Evolutionary conservation across 306 rosid genomes (phyloP).

Genomic region (Medicago lupulina): DNA sequence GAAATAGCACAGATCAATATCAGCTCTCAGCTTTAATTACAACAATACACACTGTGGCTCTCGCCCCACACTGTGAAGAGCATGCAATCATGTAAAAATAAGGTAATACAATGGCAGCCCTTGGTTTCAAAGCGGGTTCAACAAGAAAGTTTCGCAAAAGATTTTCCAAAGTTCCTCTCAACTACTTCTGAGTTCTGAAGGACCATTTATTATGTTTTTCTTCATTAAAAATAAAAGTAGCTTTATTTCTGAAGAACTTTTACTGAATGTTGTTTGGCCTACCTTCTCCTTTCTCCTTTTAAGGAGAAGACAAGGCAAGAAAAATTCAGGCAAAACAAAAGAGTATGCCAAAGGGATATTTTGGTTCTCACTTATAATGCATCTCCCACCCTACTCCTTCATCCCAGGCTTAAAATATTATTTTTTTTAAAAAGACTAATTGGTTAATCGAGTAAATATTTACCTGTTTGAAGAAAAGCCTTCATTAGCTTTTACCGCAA

Average conservation of each 20-base stretch:
- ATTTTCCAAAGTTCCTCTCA: not conserved
- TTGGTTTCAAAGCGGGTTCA: not conserved
- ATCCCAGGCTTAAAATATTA: not conserved
- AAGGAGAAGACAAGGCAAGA: not conserved
- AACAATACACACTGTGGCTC: not conserved
- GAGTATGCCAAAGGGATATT: not conserved
- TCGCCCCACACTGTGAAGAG: not conserved
- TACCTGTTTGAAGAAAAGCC: constrained; percentile 84
- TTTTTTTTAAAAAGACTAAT: not conserved
- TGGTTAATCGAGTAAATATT: constrained; percentile 26
- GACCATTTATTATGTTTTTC: not conserved
- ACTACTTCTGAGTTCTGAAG: not conserved
- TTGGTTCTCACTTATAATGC: not conserved
- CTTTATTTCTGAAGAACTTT: not conserved
- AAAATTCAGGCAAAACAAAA: not conserved
- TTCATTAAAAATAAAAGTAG: not conserved
- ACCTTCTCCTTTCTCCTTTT: not conserved
- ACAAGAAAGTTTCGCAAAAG: not conserved
- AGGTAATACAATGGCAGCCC: not conserved
- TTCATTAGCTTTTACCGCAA: constrained; percentile 72
- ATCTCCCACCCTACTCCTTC: not conserved
- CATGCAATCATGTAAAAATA: not conserved
- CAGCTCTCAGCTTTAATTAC: not conserved
- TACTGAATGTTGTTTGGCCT: constrained; percentile 7
- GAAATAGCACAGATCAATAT: not conserved